These are phyloP conservation scores for Apiospora pterosperma DNA, from an alignment of 2,329 filamentous ascomycete genomes.

Conservation along the genomic window DNA sequence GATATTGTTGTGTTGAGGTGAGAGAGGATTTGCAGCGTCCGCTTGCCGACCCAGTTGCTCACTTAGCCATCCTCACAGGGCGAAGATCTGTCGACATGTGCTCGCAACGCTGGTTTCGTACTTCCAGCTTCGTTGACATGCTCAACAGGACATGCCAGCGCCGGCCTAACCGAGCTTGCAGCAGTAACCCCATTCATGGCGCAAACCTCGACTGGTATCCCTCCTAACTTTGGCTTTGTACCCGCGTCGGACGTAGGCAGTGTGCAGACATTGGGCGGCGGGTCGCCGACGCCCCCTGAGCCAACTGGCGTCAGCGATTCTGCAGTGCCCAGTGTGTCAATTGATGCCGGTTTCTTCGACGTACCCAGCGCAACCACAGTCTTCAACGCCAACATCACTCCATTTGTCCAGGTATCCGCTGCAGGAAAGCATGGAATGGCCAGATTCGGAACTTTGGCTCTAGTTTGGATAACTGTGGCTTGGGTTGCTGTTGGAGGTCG, in stretches of 20 bases:
- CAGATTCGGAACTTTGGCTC: not conserved
- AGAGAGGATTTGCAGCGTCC: slow-evolving; percentile 8
- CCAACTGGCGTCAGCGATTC: too few relatives aligned
- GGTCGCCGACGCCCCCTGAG: not conserved
- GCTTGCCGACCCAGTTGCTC: slow-evolving; percentile 5
- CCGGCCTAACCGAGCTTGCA: slow-evolving; percentile 10
- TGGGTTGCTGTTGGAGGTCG: not conserved
- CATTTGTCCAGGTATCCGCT: not conserved
- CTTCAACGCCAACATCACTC: not conserved
- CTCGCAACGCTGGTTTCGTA: slow-evolving; percentile 27
- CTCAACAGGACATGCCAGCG: slow-evolving; percentile 5
- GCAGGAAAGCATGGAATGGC: not conserved
- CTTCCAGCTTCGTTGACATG: slow-evolving; percentile 17
- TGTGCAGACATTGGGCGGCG: not conserved
- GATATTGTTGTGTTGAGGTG: slow-evolving; percentile 36
- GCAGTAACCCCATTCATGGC: not conserved
- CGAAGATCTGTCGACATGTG: slow-evolving; percentile 32
- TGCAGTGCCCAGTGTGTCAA: not conserved
- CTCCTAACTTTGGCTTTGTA: not conserved
- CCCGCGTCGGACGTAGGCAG: not conserved
- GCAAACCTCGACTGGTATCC: not conserved
- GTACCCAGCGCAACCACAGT: not conserved
- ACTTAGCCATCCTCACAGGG: slow-evolving; percentile 17
- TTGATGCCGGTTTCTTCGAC: not conserved
- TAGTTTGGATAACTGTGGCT: not conserved